A percentile compares a stretch with the other conserved stretches of the same genome.
Conservation (phyloP, 805 yeast genomes). For the Limtongozyma cylindracea region DNA sequence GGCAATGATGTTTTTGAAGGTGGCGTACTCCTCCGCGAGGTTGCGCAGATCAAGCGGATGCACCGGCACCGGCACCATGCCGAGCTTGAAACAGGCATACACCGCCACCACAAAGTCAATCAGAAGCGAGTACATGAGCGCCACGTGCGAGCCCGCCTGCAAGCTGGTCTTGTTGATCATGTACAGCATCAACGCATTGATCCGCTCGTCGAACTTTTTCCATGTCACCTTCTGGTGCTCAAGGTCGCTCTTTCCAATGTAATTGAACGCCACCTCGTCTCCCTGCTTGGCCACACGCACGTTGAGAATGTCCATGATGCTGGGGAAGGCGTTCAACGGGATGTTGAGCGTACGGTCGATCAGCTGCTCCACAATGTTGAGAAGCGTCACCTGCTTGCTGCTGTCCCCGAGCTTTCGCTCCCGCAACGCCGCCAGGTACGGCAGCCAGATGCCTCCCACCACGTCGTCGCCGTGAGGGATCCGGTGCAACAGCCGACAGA, state of each 20-base stretch:
- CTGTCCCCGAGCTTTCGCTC: too few species aligned
- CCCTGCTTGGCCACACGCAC: conserved; percentile 54
- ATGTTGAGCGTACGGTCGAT: conserved; percentile 56
- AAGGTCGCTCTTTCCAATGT: conserved; percentile 10
- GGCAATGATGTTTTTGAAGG: conserved; percentile 34
- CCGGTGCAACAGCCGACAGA: conserved; percentile 32
- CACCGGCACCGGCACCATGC: conserved; percentile 55
- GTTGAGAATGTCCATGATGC: conserved; percentile 50
- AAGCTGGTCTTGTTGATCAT: conserved; percentile 41
- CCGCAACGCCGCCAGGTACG: conserved; percentile 44
- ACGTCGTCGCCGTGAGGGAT: conserved; percentile 56
- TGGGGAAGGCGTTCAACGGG: conserved; percentile 46
- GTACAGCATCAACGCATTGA: conserved; percentile 51
- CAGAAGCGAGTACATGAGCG: conserved; percentile 64
- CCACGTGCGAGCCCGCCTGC: conserved; percentile 44
- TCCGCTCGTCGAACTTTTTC: conserved; percentile 57
- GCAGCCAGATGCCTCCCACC: conserved; percentile 68
- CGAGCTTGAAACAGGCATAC: conserved; percentile 68
- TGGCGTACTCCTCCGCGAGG: conserved; percentile 48
- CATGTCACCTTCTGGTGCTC: conserved; percentile 28
- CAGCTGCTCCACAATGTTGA: conserved; percentile 48
- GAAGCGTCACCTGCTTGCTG: conserved; percentile 28
- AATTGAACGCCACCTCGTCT: conserved; percentile 55
- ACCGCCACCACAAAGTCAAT: conserved; percentile 72
- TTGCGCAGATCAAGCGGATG: conserved; percentile 43